Base-by-base conservation (phyloP, 2,329 filamentous ascomycete species). In the Botrytis pseudocinerea region DNA sequence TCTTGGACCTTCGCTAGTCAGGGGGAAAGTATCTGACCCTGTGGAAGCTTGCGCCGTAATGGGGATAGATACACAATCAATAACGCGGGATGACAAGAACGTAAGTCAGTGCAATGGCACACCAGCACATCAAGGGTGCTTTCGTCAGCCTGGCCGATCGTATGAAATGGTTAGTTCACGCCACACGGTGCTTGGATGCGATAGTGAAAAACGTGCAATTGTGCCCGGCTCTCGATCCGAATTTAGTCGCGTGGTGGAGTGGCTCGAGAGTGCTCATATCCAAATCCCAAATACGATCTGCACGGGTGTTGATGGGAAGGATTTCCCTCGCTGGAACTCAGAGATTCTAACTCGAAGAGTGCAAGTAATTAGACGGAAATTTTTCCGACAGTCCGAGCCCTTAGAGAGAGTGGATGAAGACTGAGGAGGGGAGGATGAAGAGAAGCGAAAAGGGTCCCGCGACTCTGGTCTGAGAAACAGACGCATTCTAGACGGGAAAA, bases 31-130 rank as follows among this genome's bases (percentile, higher is more conserved):
- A 57, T 68, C 25, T 42, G 48, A 48, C 25, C 54, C 35, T 16
- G 25, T 57, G 35, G n/a, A 68, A 68, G 48, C 48, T 22, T 57
- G 48, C 2, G n/a, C 64, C 20, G 25, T 28, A 54, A 68, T 25
- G 65, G 64, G 48, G 28, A 42, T 40, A 57, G 65, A 40, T 57
- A n/a, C 65, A 68, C 65, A 28, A 57, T 32, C 25, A 38, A 68
- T 42, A 42, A 42, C 10, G 48, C 48, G 35, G 35, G n/a, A 57
- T 54, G n/a, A 42, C 35, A 42, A 54, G 35, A 57, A 42, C 5
- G 7, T 25, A 38, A 42, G 46, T 68, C 48, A 32, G 64, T 40
- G 64, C 35, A 54, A 28, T n/a, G 35, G 8, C 8, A 32, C 35
- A 10, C 64, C 35, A 28, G 18, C 4, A 28, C 48, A 10, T 48